Evolutionary conservation across 768 basidiomycete genomes (phyloP).

Genomic region (Lactarius psammicola): DNA sequence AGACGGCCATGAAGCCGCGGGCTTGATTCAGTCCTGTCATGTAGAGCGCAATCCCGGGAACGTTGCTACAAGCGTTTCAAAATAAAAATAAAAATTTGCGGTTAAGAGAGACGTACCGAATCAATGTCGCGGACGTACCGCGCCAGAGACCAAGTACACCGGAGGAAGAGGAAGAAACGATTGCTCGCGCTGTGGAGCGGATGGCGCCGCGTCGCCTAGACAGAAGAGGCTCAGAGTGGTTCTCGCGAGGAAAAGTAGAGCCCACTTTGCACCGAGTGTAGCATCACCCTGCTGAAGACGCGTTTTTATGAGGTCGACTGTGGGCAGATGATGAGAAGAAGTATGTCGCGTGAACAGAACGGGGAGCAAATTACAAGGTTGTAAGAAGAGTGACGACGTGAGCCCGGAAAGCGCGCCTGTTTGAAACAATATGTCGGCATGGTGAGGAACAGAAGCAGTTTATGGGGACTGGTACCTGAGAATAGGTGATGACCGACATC

Average conservation of each 20-base stretch:
- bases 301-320: conserved; percentile 92
- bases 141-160: conserved; percentile 82
- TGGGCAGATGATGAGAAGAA: neutral
- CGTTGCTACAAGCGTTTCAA: conserved; percentile 54
- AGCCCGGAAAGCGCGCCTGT: conserved; percentile 78
- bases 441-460: neutral
- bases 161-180: conserved; percentile 54
- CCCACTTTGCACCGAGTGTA: conserved; percentile 32
- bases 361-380: conserved; percentile 57
- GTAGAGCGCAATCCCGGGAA: conserved; percentile 91
- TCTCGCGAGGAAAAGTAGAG: conserved; percentile 36
- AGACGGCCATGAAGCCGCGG: conserved; percentile 69
- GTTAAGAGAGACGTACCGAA: conserved; percentile 47
- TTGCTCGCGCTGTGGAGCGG: conserved; percentile 50
- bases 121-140: conserved; percentile 78
- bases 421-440: neutral
- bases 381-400: conserved; percentile 68
- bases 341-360: neutral
- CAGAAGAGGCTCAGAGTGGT: neutral
- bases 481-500: conserved; percentile 66
- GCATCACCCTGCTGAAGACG: conserved; percentile 81
- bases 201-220: conserved; percentile 44
- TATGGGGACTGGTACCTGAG: conserved; percentile 46
- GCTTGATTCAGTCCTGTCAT: conserved; percentile 84
- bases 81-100: neutral